These are phyloP conservation scores for Tilletia caries DNA, from an alignment of 1,284 basidiomycete genomes.

Conservation along the genomic window DNA sequence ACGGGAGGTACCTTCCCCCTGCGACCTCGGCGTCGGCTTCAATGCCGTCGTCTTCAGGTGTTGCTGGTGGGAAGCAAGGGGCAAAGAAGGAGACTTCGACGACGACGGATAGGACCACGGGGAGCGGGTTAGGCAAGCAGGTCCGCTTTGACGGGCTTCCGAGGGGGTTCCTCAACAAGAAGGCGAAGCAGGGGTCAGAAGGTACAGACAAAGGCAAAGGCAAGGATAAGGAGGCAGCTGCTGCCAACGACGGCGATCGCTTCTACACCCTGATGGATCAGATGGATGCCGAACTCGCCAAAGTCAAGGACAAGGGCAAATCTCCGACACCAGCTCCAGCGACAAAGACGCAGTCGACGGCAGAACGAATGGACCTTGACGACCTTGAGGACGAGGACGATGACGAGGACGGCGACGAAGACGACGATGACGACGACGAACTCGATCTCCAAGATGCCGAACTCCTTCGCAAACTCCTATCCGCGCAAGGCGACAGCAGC, in stretches of 20 bases:
- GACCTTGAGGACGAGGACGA: constrained; percentile 28
- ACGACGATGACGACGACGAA: constrained; percentile 14
- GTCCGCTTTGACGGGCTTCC: constrained; percentile 6
- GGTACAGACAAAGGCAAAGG: neutral
- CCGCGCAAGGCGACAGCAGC: constrained; percentile 34
- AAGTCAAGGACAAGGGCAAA: constrained; percentile 32
- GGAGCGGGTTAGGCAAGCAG: neutral
- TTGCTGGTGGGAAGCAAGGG: neutral
- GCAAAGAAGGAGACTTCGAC: neutral
- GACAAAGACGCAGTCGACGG: constrained; percentile 4
- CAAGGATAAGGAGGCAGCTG: neutral
- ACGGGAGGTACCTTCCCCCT: neutral
- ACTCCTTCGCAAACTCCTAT: constrained; percentile 16
- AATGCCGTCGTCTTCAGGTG: neutral
- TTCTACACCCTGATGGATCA: constrained; percentile 92
- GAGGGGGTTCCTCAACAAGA: constrained; percentile 3
- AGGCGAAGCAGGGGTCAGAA: neutral
- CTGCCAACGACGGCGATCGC: constrained; percentile 59
- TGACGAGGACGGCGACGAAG: constrained; percentile 46
- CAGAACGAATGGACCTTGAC: constrained; percentile 18
- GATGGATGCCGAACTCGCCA: constrained; percentile 77
- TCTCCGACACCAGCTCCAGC: constrained; percentile 16
- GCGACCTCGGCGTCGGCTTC: neutral
- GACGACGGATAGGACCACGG: too few relatives aligned
- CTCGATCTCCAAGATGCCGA: constrained; percentile 23